Percentiles rank a stretch among this genome's conserved stretches.
phyloP scores from a whole-genome alignment of 805 yeast species.

The Starmera caribaea region DNA sequence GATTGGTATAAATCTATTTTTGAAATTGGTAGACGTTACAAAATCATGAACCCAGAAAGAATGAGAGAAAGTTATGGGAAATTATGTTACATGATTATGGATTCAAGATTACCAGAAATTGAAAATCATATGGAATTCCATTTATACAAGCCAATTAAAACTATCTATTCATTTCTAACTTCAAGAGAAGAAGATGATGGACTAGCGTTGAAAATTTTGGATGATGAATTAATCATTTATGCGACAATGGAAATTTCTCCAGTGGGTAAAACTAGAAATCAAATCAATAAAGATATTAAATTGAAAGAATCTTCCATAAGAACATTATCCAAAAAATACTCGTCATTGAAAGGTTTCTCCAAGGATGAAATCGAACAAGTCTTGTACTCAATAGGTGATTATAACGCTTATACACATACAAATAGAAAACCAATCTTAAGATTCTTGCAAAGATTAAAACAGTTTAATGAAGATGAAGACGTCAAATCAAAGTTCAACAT shows the following conservation, averaged over 20 bases:
- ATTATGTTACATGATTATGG: constrained; percentile 79
- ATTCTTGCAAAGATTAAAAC: constrained; percentile 43
- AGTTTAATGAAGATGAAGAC: constrained; percentile 34
- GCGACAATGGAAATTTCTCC: constrained; percentile 66
- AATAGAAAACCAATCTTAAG: constrained; percentile 59
- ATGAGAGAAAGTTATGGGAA: constrained; percentile 77
- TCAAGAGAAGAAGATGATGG: constrained; percentile 28
- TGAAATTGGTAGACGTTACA: constrained; percentile 74
- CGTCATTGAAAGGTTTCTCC: constrained; percentile 27
- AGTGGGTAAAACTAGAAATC: constrained; percentile 41
- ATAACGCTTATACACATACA: constrained; percentile 59
- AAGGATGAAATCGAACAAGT: constrained; percentile 64
- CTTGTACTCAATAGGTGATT: constrained; percentile 71
- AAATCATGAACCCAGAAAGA: constrained; percentile 76
- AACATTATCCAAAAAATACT: constrained; percentile 39
- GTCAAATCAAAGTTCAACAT: constrained; percentile 32
- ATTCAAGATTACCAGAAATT: constrained; percentile 64
- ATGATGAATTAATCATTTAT: constrained; percentile 46
- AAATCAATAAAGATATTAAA: constrained; percentile 50
- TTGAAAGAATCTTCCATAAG: constrained; percentile 66
- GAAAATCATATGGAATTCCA: constrained; percentile 67
- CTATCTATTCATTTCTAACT: constrained; percentile 41
- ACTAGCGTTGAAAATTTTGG: constrained; percentile 33
- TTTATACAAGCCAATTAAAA: constrained; percentile 59
- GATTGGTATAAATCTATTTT: constrained; percentile 64